Base-by-base conservation (phyloP, 148 eudicot genomes). In the Amaranthus hypochondriacus region DNA sequence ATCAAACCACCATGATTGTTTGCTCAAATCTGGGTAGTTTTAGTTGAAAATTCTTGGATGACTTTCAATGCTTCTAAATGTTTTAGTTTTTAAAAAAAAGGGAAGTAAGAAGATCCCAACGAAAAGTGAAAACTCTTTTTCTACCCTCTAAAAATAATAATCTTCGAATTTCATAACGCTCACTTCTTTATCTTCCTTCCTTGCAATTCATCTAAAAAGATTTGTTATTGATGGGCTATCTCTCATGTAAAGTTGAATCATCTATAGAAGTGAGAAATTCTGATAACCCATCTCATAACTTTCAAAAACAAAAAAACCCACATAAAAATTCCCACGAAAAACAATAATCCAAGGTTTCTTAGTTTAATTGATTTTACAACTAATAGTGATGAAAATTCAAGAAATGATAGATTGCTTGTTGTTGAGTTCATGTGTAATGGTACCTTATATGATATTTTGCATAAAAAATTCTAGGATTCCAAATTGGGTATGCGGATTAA, bases 381-480 rank as follows among this genome's bases (percentile, higher is more conserved):
- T 18, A 18, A 9, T 68, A 43, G 12, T 55, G 62, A 63, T 61
- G 57, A 15, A 57, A 76, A 43, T 48, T 54, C 86, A 7, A 75
- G 56, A 50, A 56, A 42, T 49, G 84, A 83, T 48, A 83, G 87
- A 13, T 85, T 93, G 15, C 73, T 93, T 76, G 92, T 93, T 28
- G 96, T 90, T 64, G 98, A 93, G 75, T 89, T 86, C 68, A 93
- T 93, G 98, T 75, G 87, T 57, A 93, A 93, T 68, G 98, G 98
- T 6, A 93, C 97, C 2, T 79, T 93, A 21, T 91, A 88, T 76
- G 97, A 93, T 59, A 70, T 78, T 42, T 73, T 93, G 61, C 98
- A 93, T 48, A 84, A 86, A 2, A 82, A 63, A 68, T 13, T 77
- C 5, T 81, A 84, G 57, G 84, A 87, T 0, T 90, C 88, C 2